Percentiles rank a stretch among this genome's conserved stretches.
phyloP scores from a whole-genome alignment of 768 basidiomycete species.

The Suillus subalutaceus region DNA sequence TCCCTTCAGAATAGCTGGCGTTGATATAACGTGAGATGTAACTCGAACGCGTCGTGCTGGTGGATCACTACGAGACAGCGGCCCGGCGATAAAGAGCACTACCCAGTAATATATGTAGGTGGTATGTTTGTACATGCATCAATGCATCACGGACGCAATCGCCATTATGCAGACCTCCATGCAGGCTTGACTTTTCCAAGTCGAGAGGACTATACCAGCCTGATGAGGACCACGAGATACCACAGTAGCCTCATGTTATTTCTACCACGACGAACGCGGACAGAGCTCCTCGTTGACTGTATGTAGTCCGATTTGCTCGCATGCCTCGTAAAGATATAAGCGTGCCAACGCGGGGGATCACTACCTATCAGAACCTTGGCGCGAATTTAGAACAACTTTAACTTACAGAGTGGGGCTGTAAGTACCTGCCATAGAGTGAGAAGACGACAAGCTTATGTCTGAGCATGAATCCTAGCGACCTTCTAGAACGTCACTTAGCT shows the following conservation, averaged over 20 bases:
- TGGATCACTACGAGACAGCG: neutral
- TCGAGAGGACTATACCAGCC: neutral
- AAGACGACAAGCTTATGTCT: neutral
- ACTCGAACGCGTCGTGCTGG: neutral
- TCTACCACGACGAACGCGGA: neutral
- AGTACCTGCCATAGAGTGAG: neutral
- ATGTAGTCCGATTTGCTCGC: neutral
- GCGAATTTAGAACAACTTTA: neutral
- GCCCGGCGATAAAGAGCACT: neutral
- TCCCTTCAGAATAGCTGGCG: neutral
- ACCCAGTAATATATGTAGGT: no score
- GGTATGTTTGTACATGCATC: neutral
- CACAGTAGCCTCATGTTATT: no score
- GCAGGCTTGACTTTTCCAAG: neutral
- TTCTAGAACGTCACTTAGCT: no score
- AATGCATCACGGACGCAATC: neutral
- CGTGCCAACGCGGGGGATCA: neutral
- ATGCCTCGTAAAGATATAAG: neutral
- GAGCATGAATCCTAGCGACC: neutral
- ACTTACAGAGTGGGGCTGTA: neutral
- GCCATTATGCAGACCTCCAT: neutral
- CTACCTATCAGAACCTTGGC: neutral
- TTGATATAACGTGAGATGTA: neutral
- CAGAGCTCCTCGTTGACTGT: neutral
- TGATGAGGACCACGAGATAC: neutral